Conservation (phyloP, 2,329 filamentous ascomycete species). For the Diaporthe sp. region DNA sequence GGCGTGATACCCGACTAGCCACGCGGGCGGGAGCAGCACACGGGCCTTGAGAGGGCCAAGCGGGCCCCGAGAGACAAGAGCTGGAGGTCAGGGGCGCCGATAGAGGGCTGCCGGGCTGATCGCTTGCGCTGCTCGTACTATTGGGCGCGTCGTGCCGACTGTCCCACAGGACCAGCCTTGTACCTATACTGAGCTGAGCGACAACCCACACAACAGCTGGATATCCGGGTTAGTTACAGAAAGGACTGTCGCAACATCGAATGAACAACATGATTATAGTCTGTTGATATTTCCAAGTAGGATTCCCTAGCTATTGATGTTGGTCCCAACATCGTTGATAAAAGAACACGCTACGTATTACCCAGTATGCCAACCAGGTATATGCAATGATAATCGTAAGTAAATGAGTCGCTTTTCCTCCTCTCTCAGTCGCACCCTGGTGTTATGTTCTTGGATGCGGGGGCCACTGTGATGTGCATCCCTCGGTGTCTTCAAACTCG, state of each 20-base stretch:
- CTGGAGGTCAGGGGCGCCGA: not conserved
- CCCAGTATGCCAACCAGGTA: constrained; percentile 28
- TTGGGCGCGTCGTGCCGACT: not conserved
- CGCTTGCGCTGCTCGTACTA: constrained; percentile 7
- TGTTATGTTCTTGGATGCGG: too few species aligned
- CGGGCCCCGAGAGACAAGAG: not conserved
- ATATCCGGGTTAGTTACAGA: too few species aligned
- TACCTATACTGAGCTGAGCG: not conserved
- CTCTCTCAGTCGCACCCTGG: not conserved
- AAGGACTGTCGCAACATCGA: not conserved
- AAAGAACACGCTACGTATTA: constrained; percentile 19
- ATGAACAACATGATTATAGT: not conserved
- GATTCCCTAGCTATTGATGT: not conserved
- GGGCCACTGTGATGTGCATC: not conserved
- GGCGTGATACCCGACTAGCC: not conserved
- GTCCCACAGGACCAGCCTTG: not conserved
- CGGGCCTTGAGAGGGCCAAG: too few species aligned
- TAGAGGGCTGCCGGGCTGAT: constrained; percentile 3
- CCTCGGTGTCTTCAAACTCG: not conserved
- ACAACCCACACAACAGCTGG: not conserved
- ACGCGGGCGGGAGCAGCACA: not conserved
- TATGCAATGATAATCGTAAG: constrained; percentile 21
- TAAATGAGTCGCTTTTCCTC: constrained; percentile 16
- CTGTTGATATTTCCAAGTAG: not conserved
- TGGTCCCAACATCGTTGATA: not conserved